phyloP scores from a whole-genome alignment of 106 monocot genomes.

The Dioscorea dumetorum region DNA sequence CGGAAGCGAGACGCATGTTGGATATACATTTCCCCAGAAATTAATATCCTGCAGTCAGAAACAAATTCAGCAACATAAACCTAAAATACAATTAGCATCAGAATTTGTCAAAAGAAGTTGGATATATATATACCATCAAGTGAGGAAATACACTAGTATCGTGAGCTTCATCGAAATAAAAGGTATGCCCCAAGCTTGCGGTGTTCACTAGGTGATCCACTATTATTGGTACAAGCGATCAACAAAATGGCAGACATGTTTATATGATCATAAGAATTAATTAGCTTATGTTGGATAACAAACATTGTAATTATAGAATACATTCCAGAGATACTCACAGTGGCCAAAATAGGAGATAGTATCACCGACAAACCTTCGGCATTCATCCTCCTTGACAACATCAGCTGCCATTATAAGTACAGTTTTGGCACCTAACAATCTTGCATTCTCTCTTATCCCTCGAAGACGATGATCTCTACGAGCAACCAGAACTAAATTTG shows the following conservation, averaged over 20 bases:
- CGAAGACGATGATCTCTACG: conserved; percentile 58
- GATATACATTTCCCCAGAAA: conserved; percentile 49
- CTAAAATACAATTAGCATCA: not conserved
- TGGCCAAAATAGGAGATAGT: conserved; percentile 66
- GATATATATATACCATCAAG: conserved; percentile 31
- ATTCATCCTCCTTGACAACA: conserved; percentile 85
- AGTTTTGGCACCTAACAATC: conserved; percentile 48
- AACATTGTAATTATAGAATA: not conserved
- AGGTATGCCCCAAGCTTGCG: conserved; percentile 51
- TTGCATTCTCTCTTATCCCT: conserved; percentile 64
- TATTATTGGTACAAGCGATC: conserved; percentile 5
- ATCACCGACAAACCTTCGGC: conserved; percentile 53
- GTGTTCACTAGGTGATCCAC: conserved; percentile 80
- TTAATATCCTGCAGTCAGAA: conserved; percentile 36
- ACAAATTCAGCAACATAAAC: not conserved
- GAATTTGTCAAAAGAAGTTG: not conserved
- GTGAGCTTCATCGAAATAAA: conserved; percentile 55
- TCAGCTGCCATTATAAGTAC: conserved; percentile 78
- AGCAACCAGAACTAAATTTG: conserved; percentile 74
- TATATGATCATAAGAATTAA: not conserved
- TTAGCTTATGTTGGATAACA: not conserved
- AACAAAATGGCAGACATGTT: not conserved
- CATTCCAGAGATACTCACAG: conserved; percentile 29
- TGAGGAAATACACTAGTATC: conserved; percentile 53
- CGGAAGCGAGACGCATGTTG: conserved; percentile 40